Conservation (phyloP, 768 basidiomycete genomes). For the Boletus fagicola region DNA sequence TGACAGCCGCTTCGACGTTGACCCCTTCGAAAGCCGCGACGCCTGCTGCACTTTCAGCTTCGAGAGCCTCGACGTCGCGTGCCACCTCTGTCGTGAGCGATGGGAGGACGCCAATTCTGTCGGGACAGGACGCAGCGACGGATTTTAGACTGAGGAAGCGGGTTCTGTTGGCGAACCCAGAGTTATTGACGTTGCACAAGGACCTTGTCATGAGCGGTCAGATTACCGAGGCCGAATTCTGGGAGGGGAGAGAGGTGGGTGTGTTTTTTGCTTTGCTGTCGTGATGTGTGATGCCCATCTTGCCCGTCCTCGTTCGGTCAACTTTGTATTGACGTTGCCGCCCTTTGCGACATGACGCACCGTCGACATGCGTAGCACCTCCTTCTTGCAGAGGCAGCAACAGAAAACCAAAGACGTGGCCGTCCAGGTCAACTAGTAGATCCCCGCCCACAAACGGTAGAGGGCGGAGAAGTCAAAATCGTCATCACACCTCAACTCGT, state of each 20-base stretch:
- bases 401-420: conserved; percentile 74
- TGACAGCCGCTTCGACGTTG: conserved; percentile 14
- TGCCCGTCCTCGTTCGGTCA: not conserved
- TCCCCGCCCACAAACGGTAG: conserved; percentile 80
- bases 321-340: not conserved
- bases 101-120: conserved; percentile 50
- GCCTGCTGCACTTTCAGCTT: conserved; percentile 30
- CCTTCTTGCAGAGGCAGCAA: conserved; percentile 69
- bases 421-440: conserved; percentile 84
- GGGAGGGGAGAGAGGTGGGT: conserved; percentile 90
- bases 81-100: conserved; percentile 62
- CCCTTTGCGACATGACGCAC: not conserved
- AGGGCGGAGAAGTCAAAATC: conserved; percentile 84
- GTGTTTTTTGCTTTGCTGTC: conserved; percentile 7
- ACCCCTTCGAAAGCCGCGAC: conserved; percentile 31
- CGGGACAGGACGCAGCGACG: conserved; percentile 55
- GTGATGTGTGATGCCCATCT: not conserved
- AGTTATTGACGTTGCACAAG: conserved; percentile 77
- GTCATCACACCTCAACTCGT: conserved; percentile 89
- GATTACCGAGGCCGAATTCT: conserved; percentile 92
- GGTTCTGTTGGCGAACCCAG: conserved; percentile 74
- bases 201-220: conserved; percentile 84
- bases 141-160: conserved; percentile 77
- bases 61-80: conserved; percentile 54
- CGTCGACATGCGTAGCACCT: conserved; percentile 51